phyloP scores from a whole-genome alignment of 106 monocot species.

The Acorus gramineus region DNA sequence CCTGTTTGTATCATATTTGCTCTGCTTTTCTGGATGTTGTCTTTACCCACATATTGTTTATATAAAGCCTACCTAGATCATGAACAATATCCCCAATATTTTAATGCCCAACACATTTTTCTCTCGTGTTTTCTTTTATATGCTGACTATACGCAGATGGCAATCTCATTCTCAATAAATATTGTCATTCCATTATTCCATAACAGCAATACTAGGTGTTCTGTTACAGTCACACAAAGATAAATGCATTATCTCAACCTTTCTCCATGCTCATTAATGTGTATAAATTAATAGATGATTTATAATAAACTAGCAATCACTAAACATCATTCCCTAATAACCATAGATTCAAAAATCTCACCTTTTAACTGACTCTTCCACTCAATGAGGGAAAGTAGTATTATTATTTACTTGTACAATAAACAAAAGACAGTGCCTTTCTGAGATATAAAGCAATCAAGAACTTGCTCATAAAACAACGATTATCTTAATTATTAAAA shows the following conservation, averaged over 20 bases:
- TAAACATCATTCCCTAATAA: neutral
- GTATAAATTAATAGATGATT: neutral
- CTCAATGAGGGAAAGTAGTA: constrained; percentile 24
- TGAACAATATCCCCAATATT: too few relatives aligned
- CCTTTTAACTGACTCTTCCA: constrained; percentile 24
- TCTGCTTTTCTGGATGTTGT: too few relatives aligned
- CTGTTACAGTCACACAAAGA: too few relatives aligned
- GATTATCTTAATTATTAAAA: neutral
- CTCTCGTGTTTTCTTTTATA: too few relatives aligned
- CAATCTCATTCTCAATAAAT: too few relatives aligned
- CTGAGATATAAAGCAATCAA: constrained; percentile 18
- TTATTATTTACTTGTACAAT: constrained; percentile 8
- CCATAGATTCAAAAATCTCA: constrained; percentile 4
- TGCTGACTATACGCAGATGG: too few relatives aligned
- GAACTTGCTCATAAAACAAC: neutral
- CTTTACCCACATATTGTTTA: too few relatives aligned
- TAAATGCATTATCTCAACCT: too few relatives aligned
- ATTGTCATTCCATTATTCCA: too few relatives aligned
- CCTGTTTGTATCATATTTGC: neutral
- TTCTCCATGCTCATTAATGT: neutral
- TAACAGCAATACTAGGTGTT: too few relatives aligned
- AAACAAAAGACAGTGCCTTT: constrained; percentile 36
- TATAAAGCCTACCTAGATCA: too few relatives aligned
- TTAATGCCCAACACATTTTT: too few relatives aligned
- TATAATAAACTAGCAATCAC: neutral